These are phyloP conservation scores for Acanthamoeba culbertsoni DNA, from an alignment of 208 protist genomes.

Conservation along the genomic window DNA sequence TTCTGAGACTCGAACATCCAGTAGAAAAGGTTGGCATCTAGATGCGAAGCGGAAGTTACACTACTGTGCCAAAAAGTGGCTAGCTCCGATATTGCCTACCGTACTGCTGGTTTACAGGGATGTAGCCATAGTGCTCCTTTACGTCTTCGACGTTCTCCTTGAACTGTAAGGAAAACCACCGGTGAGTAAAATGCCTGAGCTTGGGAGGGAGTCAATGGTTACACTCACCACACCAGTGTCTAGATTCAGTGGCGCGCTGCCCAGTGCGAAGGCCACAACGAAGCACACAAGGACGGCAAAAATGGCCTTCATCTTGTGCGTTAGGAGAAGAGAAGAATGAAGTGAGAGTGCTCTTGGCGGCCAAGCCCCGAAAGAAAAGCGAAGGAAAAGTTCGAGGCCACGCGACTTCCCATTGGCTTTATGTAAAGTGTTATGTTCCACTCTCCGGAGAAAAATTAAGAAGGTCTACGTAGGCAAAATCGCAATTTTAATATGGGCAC, in stretches of 20 bases:
- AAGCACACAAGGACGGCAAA: not conserved
- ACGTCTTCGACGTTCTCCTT: not conserved
- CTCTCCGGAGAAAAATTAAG: no score
- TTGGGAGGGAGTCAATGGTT: not conserved
- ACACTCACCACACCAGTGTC: not conserved
- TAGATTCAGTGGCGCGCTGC: not conserved
- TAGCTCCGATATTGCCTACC: not conserved
- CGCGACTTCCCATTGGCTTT: no score
- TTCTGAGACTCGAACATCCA: conserved; percentile 69
- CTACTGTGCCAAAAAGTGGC: not conserved
- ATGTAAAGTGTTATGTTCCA: no score
- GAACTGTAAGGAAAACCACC: no score
- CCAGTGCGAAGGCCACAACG: not conserved
- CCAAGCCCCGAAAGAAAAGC: not conserved
- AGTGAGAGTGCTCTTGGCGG: not conserved
- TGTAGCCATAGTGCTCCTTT: conserved; percentile 47
- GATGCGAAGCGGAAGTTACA: not conserved
- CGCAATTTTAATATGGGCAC: no score
- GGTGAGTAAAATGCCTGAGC: no score
- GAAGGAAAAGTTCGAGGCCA: not conserved
- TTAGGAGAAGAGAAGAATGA: not conserved
- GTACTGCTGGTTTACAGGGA: not conserved
- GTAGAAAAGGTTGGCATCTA: conserved; percentile 68
- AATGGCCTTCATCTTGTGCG: not conserved
- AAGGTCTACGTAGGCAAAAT: no score